Conservation (phyloP, 208 protist species). For the Acanthamoeba royreba region DNA sequence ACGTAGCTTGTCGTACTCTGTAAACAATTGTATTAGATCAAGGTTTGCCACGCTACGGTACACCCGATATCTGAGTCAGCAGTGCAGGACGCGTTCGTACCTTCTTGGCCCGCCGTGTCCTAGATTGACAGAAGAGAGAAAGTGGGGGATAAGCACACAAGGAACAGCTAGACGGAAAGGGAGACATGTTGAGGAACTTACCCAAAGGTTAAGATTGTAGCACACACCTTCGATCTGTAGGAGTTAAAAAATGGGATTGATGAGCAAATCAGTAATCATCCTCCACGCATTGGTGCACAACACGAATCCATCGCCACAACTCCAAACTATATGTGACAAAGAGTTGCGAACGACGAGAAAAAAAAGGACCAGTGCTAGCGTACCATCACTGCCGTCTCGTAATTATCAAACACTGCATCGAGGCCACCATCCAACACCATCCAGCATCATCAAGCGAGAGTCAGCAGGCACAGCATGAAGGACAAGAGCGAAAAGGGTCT, state of each 20-base stretch:
- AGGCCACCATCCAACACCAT: background rate
- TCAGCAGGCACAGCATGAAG: background rate
- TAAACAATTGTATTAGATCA: too few relatives aligned
- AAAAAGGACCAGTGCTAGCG: background rate
- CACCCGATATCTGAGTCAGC: background rate
- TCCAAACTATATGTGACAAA: too few relatives aligned
- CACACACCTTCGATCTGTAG: slow-evolving; percentile 4
- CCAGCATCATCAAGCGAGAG: background rate
- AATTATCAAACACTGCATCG: background rate
- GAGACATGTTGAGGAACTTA: background rate
- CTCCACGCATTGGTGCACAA: too few relatives aligned
- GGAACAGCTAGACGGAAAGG: background rate
- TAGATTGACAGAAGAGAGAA: background rate
- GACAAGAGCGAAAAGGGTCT: background rate
- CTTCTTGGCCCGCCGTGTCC: background rate
- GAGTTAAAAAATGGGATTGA: too few relatives aligned
- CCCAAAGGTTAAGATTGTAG: slow-evolving; percentile 39
- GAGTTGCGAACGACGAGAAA: background rate
- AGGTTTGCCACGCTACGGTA: too few relatives aligned
- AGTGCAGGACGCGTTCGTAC: background rate
- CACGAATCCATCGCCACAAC: too few relatives aligned
- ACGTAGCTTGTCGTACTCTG: slow-evolving; percentile 26
- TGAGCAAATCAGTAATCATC: too few relatives aligned
- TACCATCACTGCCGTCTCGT: slow-evolving; percentile 22
- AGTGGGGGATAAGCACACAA: background rate